Evolutionary conservation across 169 alveolate species (phyloP).

Genomic region (Toxoplasma gondii): DNA sequence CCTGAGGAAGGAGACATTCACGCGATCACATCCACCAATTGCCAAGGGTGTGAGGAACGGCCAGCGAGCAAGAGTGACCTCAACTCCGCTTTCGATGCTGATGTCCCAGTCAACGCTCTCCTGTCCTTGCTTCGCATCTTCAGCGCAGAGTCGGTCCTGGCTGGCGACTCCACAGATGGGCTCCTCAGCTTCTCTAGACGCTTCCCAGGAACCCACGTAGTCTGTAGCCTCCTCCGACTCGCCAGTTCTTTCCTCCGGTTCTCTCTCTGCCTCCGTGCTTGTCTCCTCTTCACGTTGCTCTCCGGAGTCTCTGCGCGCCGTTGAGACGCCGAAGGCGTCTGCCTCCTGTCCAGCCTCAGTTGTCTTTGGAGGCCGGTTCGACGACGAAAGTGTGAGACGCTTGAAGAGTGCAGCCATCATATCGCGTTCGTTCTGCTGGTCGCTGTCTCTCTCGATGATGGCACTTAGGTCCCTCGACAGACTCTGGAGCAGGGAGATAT

Average conservation of each 20-base stretch:
- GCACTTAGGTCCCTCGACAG: background rate
- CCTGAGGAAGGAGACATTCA: background rate
- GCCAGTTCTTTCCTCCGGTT: background rate
- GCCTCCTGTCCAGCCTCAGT: no score
- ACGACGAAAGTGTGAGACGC: background rate
- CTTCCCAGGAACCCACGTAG: background rate
- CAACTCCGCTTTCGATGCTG: background rate
- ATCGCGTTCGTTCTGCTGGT: background rate
- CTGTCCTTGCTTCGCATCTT: background rate
- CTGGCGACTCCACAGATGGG: background rate
- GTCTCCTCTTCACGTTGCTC: background rate
- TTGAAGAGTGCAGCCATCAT: background rate
- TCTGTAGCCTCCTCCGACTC: background rate
- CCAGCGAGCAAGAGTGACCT: slow-evolving; percentile 19
- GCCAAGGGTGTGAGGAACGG: slow-evolving; percentile 25
- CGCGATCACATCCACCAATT: background rate
- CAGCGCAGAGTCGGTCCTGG: no score
- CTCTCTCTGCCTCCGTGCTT: no score
- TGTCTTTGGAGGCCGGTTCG: no score
- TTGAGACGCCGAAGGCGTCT: no score
- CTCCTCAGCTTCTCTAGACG: background rate
- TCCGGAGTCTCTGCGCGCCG: background rate
- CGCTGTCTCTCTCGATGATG: background rate
- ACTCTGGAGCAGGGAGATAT: background rate
- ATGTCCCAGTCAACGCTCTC: background rate